Base-by-base conservation (phyloP, 148 eudicot genomes). In the Salicornia ramosissima region DNA sequence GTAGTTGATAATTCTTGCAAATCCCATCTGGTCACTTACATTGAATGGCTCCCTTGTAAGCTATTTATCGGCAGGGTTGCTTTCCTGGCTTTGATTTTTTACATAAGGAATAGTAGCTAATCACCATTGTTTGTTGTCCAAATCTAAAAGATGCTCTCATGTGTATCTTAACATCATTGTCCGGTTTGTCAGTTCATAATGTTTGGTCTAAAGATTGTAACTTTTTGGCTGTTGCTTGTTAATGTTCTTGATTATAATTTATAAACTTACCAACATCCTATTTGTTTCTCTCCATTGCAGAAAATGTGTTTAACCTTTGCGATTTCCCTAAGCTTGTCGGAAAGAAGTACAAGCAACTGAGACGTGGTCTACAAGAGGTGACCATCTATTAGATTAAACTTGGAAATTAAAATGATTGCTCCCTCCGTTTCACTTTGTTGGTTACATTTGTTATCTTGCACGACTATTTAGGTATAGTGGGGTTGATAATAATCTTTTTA, bases 281-380 rank as follows among this genome's bases (percentile, higher is more conserved):
- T 9, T 26, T n/a, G 34, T 68, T 49, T 14, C 25, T 70, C 40
- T n/a, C 36, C 74, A 47, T 69, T 67, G 86, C 99, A 94, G 99
- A 90, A 73, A 86, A 94, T 83, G 97, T 94, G 43, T 94, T 94
- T 80, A 90, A 86, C 73, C 91, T 94, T 50, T 78, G 83, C 67
- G 76, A 73, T 74, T 87, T 94, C 70, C 96, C 97, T 15, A 64
- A 75, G 76, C 80, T 90, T 69, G 80, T 76, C 21, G 97, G 96
- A 63, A 33, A 82, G 62, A 86, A 65, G 69, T 94, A 90, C 71
- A 69, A 78, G 77, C 87, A 83, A 81, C 34, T 94, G 73, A 82
- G 99, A 77, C 86, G 83, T 73, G 87, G 96, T 67, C 86, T 86
- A 73, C 81, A 86, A 80, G 89, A 87, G 96, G 99, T 94, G 79